Evolutionary conservation across 2,329 filamentous ascomycete genomes (phyloP), one percentile per base, ranked within the genome.

Genomic region (Beauveria australis): DNA sequence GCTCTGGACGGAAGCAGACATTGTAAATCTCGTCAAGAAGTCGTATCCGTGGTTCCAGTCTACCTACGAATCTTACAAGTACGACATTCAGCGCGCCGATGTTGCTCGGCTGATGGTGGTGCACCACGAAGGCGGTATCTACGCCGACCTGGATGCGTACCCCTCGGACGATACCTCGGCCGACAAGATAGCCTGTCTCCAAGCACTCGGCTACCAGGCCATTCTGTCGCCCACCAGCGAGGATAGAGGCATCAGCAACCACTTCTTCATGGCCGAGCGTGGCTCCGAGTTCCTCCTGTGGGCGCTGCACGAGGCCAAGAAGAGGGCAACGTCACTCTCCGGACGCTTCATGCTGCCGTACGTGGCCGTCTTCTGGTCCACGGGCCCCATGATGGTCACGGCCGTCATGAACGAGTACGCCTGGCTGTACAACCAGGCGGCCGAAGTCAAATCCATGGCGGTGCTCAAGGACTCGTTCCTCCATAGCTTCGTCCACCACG

Each of bases 281-380:
- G 63, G 59, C 0, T 64, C 66, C 1, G 48, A 62, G 18, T 65
- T 68, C 8, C 57, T 68, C 1, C 54, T 60, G n/a, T 66, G 63
- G 64, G 55, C 64, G 3, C 60, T 68, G 2, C 58, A 62, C 46
- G 66, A 68, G 30, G 65, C 65, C 8, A 66, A 67, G 24, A 63
- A 65, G 10, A 62, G 66, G 40, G 64, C 62, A 5, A 62, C 59
- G 5, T 10, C 63, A 6, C 18, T 47, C 0, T 62, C 65, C 10
- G 59, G 44, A 2, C 59, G 62, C 0, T 64, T 67, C 24, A 55
- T 64, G 4, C 63, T 68, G 3, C 67, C 67, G 0, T 68, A 68
- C n/a, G 58, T 68, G 6, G 61, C 58, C 16, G 66, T 68, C 0
- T 67, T 68, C 46, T 68, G 67, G 67, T 66, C 66, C 4, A 68